Evolutionary conservation across 768 basidiomycete species (phyloP).

Genomic region (Mrakia gelida): DNA sequence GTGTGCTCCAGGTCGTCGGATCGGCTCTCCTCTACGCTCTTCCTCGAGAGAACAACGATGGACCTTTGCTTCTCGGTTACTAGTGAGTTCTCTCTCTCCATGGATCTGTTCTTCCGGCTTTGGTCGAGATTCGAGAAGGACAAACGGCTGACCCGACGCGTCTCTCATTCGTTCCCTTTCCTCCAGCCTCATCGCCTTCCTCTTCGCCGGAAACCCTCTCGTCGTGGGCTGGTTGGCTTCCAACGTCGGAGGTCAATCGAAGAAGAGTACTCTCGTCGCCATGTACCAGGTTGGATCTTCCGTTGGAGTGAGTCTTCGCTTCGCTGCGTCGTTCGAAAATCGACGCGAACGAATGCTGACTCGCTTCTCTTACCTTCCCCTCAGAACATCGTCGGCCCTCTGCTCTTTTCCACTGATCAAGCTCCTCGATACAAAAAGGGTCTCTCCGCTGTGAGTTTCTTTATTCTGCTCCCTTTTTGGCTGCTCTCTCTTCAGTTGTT

Average conservation of each 20-base stretch:
- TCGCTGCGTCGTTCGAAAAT: conserved; percentile 31
- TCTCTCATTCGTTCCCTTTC: background rate
- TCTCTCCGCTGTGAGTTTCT: conserved; percentile 40
- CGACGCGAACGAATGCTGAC: no score
- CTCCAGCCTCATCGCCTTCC: conserved; percentile 37
- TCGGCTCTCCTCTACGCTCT: conserved; percentile 28
- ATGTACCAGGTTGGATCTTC: conserved; percentile 35
- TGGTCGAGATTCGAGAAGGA: no score
- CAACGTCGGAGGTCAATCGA: conserved; percentile 38
- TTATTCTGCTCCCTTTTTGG: conserved; percentile 46
- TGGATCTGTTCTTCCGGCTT: background rate
- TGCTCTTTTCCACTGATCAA: conserved; percentile 32
- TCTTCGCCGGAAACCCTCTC: conserved; percentile 44
- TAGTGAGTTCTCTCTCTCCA: conserved; percentile 33
- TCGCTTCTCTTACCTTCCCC: background rate
- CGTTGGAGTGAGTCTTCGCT: conserved; percentile 32
- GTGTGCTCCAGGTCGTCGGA: no score
- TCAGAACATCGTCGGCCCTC: conserved; percentile 38
- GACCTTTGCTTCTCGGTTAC: conserved; percentile 41
- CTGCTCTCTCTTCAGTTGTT: no score
- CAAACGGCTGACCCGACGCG: background rate
- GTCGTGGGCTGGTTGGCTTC: conserved; percentile 36
- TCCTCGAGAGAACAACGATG: conserved; percentile 32
- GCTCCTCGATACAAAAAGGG: conserved; percentile 47
- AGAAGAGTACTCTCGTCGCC: conserved; percentile 18